These are phyloP conservation scores for Dendrostoma leiphaemia DNA, from an alignment of 2,329 filamentous ascomycete genomes.

Conservation along the genomic window DNA sequence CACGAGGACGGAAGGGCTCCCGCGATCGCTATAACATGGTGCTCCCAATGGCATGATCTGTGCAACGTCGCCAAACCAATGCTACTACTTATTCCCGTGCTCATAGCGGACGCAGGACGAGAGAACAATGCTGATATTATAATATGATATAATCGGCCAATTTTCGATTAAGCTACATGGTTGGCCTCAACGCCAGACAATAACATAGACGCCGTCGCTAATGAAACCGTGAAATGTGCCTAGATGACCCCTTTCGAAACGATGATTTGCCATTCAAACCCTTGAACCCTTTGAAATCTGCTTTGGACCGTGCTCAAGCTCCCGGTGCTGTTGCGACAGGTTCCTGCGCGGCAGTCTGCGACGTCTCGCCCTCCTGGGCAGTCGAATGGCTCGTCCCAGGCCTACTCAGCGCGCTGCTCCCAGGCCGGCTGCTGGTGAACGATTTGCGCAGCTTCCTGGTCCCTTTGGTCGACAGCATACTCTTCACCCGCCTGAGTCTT, in stretches of 20 bases:
- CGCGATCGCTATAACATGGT: too few species aligned
- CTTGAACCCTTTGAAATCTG: too few species aligned
- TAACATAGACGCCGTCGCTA: neutral
- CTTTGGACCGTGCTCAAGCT: neutral
- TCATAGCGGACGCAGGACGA: too few species aligned
- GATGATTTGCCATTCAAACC: too few species aligned
- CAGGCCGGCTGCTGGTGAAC: constrained; percentile 38
- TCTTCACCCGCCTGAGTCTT: constrained; percentile 69
- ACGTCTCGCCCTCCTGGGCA: neutral
- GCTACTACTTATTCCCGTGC: too few species aligned
- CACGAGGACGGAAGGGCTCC: too few species aligned
- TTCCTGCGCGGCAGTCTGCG: neutral
- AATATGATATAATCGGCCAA: too few species aligned
- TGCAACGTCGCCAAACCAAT: too few species aligned
- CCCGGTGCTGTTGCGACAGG: neutral
- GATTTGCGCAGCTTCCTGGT: constrained; percentile 47
- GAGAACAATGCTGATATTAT: too few species aligned
- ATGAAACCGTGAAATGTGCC: neutral
- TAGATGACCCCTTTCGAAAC: too few species aligned
- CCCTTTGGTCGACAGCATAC: constrained; percentile 65
- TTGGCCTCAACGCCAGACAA: neutral
- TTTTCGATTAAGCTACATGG: too few species aligned
- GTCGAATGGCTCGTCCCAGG: constrained; percentile 19
- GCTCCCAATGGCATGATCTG: too few species aligned
- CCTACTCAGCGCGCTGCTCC: constrained; percentile 21